Percentiles rank a stretch among this genome's conserved stretches.
These are phyloP conservation scores for Dothideomycetes sp. DNA, from an alignment of 2,329 filamentous ascomycete genomes.

Conservation along the genomic window DNA sequence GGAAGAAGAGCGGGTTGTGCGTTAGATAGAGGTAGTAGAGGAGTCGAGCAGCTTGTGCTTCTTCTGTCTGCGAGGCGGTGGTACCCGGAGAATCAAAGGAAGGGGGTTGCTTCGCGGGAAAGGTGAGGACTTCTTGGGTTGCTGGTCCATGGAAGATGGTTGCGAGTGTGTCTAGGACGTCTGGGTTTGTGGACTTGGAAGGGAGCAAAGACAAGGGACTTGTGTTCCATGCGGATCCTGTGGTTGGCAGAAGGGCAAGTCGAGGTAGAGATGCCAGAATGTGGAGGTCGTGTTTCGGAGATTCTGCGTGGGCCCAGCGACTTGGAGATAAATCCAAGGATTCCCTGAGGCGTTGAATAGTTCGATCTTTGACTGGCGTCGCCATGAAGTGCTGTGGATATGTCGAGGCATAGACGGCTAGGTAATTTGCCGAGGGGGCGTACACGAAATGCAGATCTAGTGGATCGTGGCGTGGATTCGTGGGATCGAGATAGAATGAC, in stretches of 20 bases:
- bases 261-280: conserved; percentile 48
- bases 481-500: conserved; percentile 40
- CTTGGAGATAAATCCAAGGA: conserved; percentile 33
- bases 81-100: conserved; percentile 9
- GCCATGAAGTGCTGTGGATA: conserved; percentile 46
- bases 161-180: conserved; percentile 44
- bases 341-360: conserved; percentile 36
- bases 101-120: conserved; percentile 19
- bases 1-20: conserved; percentile 40
- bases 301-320: conserved; percentile 42
- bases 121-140: conserved; percentile 22
- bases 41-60: conserved; percentile 42
- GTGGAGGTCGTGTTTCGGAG: conserved; percentile 44
- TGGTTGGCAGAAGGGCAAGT: conserved; percentile 35
- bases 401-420: conserved; percentile 43
- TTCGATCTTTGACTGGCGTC: conserved; percentile 30
- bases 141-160: conserved; percentile 45
- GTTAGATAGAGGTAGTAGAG: conserved; percentile 44
- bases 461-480: conserved; percentile 31
- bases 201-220: conserved; percentile 40
- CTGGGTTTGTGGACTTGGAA: conserved; percentile 40
- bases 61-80: conserved; percentile 17
- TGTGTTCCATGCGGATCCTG: conserved; percentile 18
- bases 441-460: conserved; percentile 44
- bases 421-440: conserved; percentile 45